Evolutionary conservation across 1,284 basidiomycete species (phyloP), one percentile per base, ranked within the genome.

Genomic region (Pseudozyma sp.): DNA sequence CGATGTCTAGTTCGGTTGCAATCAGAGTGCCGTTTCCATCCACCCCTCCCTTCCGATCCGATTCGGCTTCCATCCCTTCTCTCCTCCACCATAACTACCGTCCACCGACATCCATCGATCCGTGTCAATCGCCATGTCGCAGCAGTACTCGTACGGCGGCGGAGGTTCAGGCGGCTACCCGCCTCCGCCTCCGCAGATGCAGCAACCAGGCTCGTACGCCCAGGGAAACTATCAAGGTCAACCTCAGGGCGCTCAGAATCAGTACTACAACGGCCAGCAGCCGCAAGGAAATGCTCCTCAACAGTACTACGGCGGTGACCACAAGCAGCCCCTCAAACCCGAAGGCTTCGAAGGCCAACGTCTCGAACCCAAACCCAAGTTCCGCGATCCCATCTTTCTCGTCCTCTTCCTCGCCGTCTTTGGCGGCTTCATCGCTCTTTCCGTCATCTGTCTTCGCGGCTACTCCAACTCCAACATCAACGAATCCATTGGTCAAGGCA

Each of bases 401-500:
- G 54, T 85, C 37, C 75, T 86, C 34, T 85, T 85, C 77, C 56
- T 84, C 54, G 79, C 80, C 34, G 83, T 85, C 43, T 78, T 86
- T 59, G 68, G 54, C 29, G 85, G 80, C 5, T 85, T 83, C 77
- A 77, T 84, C 61, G 85, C 83, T 14, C 56, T 85, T 55, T 77
- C 79, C n/a, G 85, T 85, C 69, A 78, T 85, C 69, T 77, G 77
- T n/a, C 71, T 85, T 5, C 76, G 81, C 8, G 63, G 48, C 9
- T 79, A 79, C 51, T 55, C 67, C 16, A 71, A 49, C 24, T 42
- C 57, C 47, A 55, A 55, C 49, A 31, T 79, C 43, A 39, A 54
- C 29, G 75, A 53, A 9, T 64, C 66, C 37, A 59, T 80, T 8
- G 74, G 81, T 42, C 57, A 17, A 13, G 44, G 94, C 91, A 11